Evolutionary conservation across 345 rosid species (phyloP), one percentile per base, ranked within the genome.

Genomic region (Erucastrum elatum): DNA sequence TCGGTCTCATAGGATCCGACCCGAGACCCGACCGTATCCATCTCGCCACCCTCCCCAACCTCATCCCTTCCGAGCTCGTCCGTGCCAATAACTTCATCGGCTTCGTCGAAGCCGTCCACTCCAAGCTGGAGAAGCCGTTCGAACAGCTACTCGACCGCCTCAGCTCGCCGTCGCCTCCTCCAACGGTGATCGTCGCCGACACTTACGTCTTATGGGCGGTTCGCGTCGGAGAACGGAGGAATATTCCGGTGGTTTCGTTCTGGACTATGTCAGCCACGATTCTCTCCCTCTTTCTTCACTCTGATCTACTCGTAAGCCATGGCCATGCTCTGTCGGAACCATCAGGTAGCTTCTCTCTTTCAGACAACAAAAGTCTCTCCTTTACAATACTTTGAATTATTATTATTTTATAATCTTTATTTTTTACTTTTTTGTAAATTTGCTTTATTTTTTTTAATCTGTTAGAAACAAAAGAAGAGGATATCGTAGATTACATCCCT

Each of bases 181-280:
- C 82, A 2, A 56, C 12, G 0, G 80, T 27, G 15, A 83, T 88
- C 4, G 33, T 87, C 37, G 80, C 87, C 0, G 89, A 87, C 34
- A 78, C 85, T 6, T 30, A 44, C 44, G 11, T 85, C 39, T 0
- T 39, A 9, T 87, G 90, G 92, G 83, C 81, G 1, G 79, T 71
- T 0, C 71, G 75, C 46, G 84, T 85, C 8, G 88, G 86, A 0
- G 67, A n/a, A 4, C 37, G 77, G 35, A 82, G 80, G 85, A 84
- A 85, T 56, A 80, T 88, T 67, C 90, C 86, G 53, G 87, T 88
- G 75, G 92, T 78, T 53, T 83, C 87, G 4, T 62, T 87, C 13
- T 87, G 84, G 86, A 84, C 89, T 0, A 81, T 58, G 79, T 75
- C 88, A 0, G 83, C 88, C 0, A 63, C 84, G 2, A 78, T 79